A percentile compares a stretch with the other conserved stretches of the same genome.
phyloP scores from a whole-genome alignment of 768 basidiomycete species.

The Collybia sp. region DNA sequence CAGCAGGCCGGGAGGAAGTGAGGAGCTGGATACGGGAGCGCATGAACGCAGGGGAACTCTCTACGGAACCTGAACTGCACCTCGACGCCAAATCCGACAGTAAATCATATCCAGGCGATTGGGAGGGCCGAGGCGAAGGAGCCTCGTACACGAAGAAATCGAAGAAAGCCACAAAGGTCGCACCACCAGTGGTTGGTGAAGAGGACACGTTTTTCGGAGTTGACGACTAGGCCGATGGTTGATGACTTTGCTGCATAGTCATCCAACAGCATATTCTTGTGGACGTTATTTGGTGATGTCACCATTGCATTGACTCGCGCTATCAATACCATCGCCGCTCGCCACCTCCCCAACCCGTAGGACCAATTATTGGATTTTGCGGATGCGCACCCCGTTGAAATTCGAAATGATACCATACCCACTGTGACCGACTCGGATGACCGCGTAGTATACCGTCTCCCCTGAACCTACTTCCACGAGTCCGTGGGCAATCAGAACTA shows the following conservation, averaged over 20 bases:
- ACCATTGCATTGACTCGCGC: background rate
- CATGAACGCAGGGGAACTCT: constrained; percentile 59
- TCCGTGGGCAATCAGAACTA: too few relatives aligned
- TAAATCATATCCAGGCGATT: constrained; percentile 1
- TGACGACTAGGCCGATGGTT: constrained; percentile 19
- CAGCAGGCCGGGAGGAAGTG: constrained; percentile 53
- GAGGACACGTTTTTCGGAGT: constrained; percentile 39
- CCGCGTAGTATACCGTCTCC: too few relatives aligned
- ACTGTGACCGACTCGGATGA: too few relatives aligned
- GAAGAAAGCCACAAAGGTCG: constrained; percentile 3
- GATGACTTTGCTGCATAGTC: background rate
- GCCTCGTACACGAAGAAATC: background rate
- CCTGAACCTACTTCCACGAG: too few relatives aligned
- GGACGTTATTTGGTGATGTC: background rate
- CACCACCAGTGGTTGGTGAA: constrained; percentile 10
- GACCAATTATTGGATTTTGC: background rate
- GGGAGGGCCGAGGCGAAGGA: constrained; percentile 1
- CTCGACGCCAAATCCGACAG: constrained; percentile 15
- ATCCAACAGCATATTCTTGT: background rate
- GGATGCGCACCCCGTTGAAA: too few relatives aligned
- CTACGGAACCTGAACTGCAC: constrained; percentile 53
- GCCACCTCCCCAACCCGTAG: too few relatives aligned
- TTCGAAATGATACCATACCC: too few relatives aligned
- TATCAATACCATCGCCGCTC: too few relatives aligned
- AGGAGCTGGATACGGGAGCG: constrained; percentile 50